Conservation (phyloP, 73 alveolate species). For the Paramecium octaurelia region DNA sequence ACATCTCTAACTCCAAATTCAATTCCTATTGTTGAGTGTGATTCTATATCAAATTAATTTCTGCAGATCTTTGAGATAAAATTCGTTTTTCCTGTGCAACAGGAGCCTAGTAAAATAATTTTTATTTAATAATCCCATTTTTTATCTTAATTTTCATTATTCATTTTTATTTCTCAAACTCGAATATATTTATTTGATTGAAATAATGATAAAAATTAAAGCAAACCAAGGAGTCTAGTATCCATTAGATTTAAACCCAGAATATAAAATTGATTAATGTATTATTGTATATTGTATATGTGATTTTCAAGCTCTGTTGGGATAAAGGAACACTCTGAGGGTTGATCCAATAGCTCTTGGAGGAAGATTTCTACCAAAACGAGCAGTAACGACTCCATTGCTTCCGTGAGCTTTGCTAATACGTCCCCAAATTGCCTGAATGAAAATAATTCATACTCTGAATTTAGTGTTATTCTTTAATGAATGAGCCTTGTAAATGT, state of each 20-base stretch:
- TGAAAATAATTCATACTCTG: slow-evolving; percentile 60
- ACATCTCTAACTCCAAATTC: slow-evolving; percentile 46
- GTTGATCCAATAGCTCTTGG: slow-evolving; percentile 87
- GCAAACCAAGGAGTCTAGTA: background rate
- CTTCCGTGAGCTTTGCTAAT: slow-evolving; percentile 88
- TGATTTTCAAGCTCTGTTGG: slow-evolving; percentile 64
- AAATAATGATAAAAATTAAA: background rate
- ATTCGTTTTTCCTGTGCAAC: slow-evolving; percentile 29
- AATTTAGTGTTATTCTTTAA: slow-evolving; percentile 72
- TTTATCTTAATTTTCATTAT: background rate
- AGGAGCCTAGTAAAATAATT: background rate
- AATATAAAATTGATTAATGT: background rate
- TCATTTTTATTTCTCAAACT: background rate
- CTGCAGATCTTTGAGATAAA: slow-evolving; percentile 8
- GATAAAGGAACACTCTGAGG: slow-evolving; percentile 93
- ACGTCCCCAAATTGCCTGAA: slow-evolving; percentile 91
- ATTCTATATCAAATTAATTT: slow-evolving; percentile 25
- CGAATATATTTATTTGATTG: background rate
- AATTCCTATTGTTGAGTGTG: background rate
- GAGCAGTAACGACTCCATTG: slow-evolving; percentile 87
- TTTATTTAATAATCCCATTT: slow-evolving; percentile 11
- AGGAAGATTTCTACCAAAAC: slow-evolving; percentile 87
- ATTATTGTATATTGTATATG: background rate
- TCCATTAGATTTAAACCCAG: background rate
- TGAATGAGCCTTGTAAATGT: slow-evolving; percentile 78